Evolutionary conservation across 441 rosid species (phyloP).

Genomic region (Raphanus hybrid): DNA sequence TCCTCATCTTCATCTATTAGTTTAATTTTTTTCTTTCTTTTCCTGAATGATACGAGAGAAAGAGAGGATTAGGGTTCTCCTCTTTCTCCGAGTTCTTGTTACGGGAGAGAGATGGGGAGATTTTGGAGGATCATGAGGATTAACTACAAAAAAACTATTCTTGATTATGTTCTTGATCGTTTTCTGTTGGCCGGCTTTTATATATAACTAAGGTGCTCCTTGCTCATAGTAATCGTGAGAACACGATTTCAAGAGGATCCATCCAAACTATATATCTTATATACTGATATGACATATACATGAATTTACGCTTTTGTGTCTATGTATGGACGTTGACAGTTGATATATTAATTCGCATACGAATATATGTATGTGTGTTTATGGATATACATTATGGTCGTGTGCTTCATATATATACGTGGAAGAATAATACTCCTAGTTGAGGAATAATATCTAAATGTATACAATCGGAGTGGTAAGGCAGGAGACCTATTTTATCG

Average conservation of each 20-base stretch:
- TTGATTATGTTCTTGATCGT: slow-evolving; percentile 14
- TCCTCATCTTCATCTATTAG: slow-evolving; percentile 58
- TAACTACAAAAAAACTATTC: background rate
- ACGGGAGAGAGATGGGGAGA: slow-evolving; percentile 13
- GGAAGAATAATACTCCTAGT: background rate
- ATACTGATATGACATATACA: slow-evolving; percentile 36
- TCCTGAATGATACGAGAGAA: slow-evolving; percentile 21
- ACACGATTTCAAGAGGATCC: slow-evolving; percentile 54
- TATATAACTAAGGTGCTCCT: slow-evolving; percentile 49
- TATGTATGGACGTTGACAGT: background rate
- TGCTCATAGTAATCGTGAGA: slow-evolving; percentile 57
- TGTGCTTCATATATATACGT: background rate
- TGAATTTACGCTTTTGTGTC: slow-evolving; percentile 10
- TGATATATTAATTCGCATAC: background rate
- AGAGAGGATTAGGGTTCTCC: slow-evolving; percentile 28
- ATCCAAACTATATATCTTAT: slow-evolving; percentile 17
- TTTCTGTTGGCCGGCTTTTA: slow-evolving; percentile 41
- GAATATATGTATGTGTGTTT: background rate
- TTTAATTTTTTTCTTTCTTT: background rate
- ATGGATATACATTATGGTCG: background rate
- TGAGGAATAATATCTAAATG: background rate
- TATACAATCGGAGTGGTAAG: background rate
- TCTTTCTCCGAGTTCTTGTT: slow-evolving; percentile 38
- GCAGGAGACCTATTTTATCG: background rate
- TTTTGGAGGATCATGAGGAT: slow-evolving; percentile 26